Conservation (phyloP, 2,329 filamentous ascomycete genomes). For the Fusarium guadeloupense region DNA sequence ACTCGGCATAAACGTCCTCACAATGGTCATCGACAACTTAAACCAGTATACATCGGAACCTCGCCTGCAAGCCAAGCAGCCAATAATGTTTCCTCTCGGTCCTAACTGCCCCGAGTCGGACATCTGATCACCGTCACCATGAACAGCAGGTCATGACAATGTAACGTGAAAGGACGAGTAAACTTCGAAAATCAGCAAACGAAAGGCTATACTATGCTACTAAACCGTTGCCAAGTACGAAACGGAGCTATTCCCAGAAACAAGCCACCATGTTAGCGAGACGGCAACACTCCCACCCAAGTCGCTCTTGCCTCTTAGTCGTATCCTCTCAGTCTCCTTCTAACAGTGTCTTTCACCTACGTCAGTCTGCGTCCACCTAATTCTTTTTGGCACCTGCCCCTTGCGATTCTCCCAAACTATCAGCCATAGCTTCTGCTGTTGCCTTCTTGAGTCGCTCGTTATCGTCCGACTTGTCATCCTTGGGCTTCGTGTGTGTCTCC, state of each 20-base stretch:
- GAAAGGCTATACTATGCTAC: constrained; percentile 39
- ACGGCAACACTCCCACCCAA: constrained; percentile 13
- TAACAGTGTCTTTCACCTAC: background rate
- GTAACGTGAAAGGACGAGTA: background rate
- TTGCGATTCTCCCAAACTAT: constrained; percentile 58
- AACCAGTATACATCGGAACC: background rate
- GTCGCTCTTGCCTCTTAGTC: constrained; percentile 8
- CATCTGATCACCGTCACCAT: background rate
- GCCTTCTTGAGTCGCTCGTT: constrained; percentile 72
- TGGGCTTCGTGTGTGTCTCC: constrained; percentile 63
- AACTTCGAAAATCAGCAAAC: constrained; percentile 16
- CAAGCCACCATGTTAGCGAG: constrained; percentile 15
- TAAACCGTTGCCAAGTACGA: constrained; percentile 17
- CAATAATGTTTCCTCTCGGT: background rate
- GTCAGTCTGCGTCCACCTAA: constrained; percentile 27
- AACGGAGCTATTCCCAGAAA: constrained; percentile 22
- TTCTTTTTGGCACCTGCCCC: constrained; percentile 49
- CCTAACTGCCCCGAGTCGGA: background rate
- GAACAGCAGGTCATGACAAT: background rate
- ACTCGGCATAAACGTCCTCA: background rate
- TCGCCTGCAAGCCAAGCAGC: background rate
- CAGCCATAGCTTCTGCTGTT: constrained; percentile 68
- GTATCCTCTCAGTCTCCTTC: background rate
- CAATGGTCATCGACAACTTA: background rate
- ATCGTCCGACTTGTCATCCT: constrained; percentile 64